phyloP scores from a whole-genome alignment of 495 filamentous ascomycete species.

The Xylaria curta region DNA sequence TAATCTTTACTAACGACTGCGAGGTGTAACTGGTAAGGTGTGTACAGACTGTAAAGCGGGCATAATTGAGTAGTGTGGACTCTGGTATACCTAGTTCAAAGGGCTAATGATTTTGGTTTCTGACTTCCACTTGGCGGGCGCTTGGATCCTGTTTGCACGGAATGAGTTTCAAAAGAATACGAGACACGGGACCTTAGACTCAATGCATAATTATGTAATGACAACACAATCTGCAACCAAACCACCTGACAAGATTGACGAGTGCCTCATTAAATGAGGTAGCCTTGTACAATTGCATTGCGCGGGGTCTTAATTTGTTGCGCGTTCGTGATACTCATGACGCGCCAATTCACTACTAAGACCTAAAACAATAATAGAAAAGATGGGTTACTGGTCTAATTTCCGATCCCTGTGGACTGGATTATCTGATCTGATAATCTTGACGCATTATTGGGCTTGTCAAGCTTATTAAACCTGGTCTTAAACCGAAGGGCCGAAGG shows the following conservation, averaged over 20 bases:
- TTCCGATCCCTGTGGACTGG: not conserved
- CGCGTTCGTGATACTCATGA: not conserved
- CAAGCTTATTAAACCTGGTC: not conserved
- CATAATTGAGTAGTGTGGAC: not conserved
- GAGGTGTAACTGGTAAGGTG: constrained; percentile 9
- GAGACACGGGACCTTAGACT: not conserved
- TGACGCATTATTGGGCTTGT: not conserved
- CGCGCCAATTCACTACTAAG: not conserved
- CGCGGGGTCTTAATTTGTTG: too few relatives aligned
- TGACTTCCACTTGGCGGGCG: not conserved
- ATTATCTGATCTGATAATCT: constrained; percentile 17
- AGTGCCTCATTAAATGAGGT: not conserved
- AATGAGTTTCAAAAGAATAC: not conserved
- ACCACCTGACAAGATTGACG: not conserved
- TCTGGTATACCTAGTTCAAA: not conserved
- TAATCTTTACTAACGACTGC: constrained; percentile 3
- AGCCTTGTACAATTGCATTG: not conserved
- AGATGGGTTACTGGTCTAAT: not conserved
- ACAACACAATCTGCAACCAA: not conserved
- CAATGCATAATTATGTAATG: not conserved
- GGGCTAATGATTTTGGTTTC: not conserved
- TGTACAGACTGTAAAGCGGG: not conserved
- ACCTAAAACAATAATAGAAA: not conserved
- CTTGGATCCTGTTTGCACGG: not conserved
- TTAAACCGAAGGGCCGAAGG: constrained; percentile 16